These are phyloP conservation scores for Nepenthes mirabilis DNA, from an alignment of 148 eudicot genomes.

Conservation along the genomic window DNA sequence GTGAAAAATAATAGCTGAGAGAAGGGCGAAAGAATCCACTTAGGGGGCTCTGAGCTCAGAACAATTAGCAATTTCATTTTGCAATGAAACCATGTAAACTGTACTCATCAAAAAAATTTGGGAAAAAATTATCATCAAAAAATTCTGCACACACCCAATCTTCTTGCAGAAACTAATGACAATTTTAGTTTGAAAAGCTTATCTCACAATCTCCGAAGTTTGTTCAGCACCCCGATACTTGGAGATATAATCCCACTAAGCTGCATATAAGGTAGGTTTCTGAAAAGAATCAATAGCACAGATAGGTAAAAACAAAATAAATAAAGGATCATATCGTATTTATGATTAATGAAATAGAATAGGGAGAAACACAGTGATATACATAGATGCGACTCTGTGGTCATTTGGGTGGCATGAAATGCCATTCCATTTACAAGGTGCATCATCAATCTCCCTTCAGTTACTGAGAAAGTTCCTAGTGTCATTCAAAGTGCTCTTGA, in stretches of 20 bases:
- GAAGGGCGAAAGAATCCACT: constrained; percentile 18
- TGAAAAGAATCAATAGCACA: constrained; percentile 18
- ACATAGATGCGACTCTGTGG: constrained; percentile 65
- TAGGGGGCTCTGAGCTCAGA: constrained; percentile 84
- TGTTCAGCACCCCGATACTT: constrained; percentile 66
- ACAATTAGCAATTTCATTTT: constrained; percentile 65
- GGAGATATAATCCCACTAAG: constrained; percentile 83
- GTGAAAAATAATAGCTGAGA: neutral
- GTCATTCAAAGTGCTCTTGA: constrained; percentile 64
- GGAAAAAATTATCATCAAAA: constrained; percentile 2
- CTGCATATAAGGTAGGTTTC: constrained; percentile 89
- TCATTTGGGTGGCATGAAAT: constrained; percentile 59
- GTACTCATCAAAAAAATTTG: constrained; percentile 48
- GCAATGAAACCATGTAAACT: constrained; percentile 83
- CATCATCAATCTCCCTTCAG: constrained; percentile 67
- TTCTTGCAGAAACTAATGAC: neutral
- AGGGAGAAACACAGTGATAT: constrained; percentile 8
- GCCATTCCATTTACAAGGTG: constrained; percentile 91
- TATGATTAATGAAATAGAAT: neutral
- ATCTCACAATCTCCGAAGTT: constrained; percentile 86
- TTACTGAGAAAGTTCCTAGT: constrained; percentile 47
- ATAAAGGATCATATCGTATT: neutral
- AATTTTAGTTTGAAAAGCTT: neutral
- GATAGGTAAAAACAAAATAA: neutral
- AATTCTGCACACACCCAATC: neutral